Base-by-base conservation (phyloP, 106 monocot genomes). In the Allium cepa region DNA sequence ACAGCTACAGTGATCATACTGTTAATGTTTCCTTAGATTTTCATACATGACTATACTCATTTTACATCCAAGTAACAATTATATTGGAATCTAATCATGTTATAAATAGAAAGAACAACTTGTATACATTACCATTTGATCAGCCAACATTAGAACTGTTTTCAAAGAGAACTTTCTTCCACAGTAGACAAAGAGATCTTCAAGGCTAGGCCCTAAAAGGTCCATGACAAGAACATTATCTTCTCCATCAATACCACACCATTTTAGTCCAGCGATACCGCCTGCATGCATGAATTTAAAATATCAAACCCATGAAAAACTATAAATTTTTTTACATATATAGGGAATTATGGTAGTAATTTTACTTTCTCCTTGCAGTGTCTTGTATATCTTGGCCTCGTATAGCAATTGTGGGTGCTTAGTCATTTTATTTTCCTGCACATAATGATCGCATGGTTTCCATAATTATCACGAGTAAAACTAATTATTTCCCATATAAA, bases 361-460 rank as follows among this genome's bases (percentile, higher is more conserved):
- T 36, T 26, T 78, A 92, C 97, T 89, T 86, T 82, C 92, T 72
- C 97, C 92, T 69, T 92, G 92, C 55, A 97, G 89, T 71, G 79
- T 70, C 53, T 89, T 97, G 64, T 97, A 97, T 14, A 97, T 76
- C 80, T 97, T 97, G 13, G 97, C 97, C 77, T 97, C 97, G 27
- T 97, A 92, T 63, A 88, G 75, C 80, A 97, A 69, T 65, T 92
- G 97, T 22, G 92, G 92, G 56, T 92, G 97, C 58, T 97, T 92
- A 3, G 97, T 90, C 73, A 87, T 87, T 72, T 69, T 83, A 55
- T 84, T 92, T 64, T 97, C 97, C 97, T 97, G 79, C 9, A 56
- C 13, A 26, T 7, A 64, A 64, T 17, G 8, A 63, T 26, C 47
- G 46, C 4, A 15, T 46, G 36, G 8, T 63, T 11, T 8, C 15